These are phyloP conservation scores for Sphaerostilbella broomeana DNA, from an alignment of 2,329 filamentous ascomycete species.

Conservation along the genomic window DNA sequence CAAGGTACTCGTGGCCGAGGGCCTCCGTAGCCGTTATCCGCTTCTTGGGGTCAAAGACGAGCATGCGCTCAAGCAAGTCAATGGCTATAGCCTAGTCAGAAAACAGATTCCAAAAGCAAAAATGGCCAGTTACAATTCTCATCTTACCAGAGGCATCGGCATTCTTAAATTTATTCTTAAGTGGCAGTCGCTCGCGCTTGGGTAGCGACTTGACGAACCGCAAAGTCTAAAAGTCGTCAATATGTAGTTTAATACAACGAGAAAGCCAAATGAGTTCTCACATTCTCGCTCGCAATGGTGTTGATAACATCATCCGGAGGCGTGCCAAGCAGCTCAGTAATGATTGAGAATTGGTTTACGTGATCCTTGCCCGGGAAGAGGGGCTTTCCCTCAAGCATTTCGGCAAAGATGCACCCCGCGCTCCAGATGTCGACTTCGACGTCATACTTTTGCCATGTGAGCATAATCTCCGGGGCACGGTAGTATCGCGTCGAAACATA, in stretches of 20 bases:
- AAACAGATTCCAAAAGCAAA: slow-evolving; percentile 3
- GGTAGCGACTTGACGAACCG: slow-evolving; percentile 96
- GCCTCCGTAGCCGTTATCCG: slow-evolving; percentile 81
- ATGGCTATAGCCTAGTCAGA: slow-evolving; percentile 52
- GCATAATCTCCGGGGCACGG: slow-evolving; percentile 98
- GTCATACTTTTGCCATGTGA: slow-evolving; percentile 99
- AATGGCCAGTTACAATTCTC: neutral
- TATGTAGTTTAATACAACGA: too few relatives aligned
- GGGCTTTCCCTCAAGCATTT: slow-evolving; percentile 98
- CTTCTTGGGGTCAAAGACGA: slow-evolving; percentile 98
- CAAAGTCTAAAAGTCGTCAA: slow-evolving; percentile 58
- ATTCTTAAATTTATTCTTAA: slow-evolving; percentile 88
- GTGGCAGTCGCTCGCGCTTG: slow-evolving; percentile 83
- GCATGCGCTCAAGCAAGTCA: slow-evolving; percentile 90
- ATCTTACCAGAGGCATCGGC: slow-evolving; percentile 73
- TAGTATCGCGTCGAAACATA: slow-evolving; percentile 99
- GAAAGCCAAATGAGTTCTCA: too few relatives aligned
- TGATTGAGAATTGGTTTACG: slow-evolving; percentile 99
- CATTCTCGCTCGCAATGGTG: slow-evolving; percentile 97
- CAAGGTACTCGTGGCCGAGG: slow-evolving; percentile 85
- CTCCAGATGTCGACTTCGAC: slow-evolving; percentile 99
- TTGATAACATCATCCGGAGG: slow-evolving; percentile 98
- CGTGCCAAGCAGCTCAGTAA: slow-evolving; percentile 92
- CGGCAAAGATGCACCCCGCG: slow-evolving; percentile 96
- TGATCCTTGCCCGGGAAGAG: slow-evolving; percentile 98